Evolutionary conservation across 495 filamentous ascomycete genomes (phyloP).

Genomic region (Aspergillus sparsus): DNA sequence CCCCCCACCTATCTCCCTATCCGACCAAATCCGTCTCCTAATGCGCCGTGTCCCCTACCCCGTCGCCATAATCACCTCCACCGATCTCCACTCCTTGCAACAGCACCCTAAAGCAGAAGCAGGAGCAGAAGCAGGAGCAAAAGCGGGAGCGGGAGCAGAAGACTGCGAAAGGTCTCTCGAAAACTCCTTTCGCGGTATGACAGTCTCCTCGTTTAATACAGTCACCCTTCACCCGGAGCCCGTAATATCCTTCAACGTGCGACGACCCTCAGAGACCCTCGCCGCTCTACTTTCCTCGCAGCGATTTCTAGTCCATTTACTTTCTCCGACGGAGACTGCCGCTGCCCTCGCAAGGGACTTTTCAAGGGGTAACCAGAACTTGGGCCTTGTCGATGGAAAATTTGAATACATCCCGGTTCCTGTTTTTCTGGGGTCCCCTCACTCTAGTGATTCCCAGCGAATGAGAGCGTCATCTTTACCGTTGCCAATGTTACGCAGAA

Average conservation of each 20-base stretch:
- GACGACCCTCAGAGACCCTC: conserved; percentile 69
- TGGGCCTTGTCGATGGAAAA: conserved; percentile 33
- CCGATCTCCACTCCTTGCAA: conserved; percentile 22
- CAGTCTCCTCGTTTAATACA: conserved; percentile 81
- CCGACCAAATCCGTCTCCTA: conserved; percentile 54
- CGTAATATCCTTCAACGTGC: conserved; percentile 78
- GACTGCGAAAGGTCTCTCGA: not conserved
- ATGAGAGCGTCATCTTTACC: not conserved
- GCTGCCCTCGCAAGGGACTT: conserved; percentile 48
- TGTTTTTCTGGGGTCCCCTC: too few species aligned
- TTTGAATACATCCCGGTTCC: conserved; percentile 36
- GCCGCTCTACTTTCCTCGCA: conserved; percentile 56
- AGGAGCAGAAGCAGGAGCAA: too few species aligned
- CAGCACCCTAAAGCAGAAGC: not conserved
- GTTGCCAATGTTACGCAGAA: not conserved
- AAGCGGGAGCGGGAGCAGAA: too few species aligned
- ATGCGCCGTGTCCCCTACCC: conserved; percentile 74
- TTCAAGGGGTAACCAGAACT: conserved; percentile 39
- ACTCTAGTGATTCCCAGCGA: too few species aligned
- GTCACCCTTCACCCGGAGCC: conserved; percentile 67
- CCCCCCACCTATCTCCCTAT: conserved; percentile 24
- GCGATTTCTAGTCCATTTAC: conserved; percentile 48
- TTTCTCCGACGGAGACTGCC: conserved; percentile 33
- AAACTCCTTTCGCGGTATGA: conserved; percentile 59
- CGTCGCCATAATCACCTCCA: conserved; percentile 69